Evolutionary conservation across 1,139 yeast species (phyloP).

Genomic region (Yamadazyma atlantica): DNA sequence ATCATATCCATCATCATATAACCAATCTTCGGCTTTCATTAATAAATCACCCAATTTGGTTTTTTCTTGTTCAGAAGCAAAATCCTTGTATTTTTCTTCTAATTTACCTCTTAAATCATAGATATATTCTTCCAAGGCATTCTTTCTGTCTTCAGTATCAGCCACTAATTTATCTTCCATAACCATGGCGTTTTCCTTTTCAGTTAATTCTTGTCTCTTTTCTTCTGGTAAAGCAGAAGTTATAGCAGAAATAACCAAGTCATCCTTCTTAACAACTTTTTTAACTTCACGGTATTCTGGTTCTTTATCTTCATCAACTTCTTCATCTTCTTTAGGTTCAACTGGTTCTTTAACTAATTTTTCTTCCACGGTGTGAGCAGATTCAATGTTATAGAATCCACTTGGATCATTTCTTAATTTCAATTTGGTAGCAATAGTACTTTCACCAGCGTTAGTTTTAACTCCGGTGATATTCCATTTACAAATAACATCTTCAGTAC

Average conservation of each 20-base stretch:
- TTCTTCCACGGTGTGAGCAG: slow-evolving; percentile 95
- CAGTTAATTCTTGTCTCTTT: slow-evolving; percentile 61
- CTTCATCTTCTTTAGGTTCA: slow-evolving; percentile 57
- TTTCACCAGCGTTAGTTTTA: slow-evolving; percentile 71
- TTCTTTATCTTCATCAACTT: slow-evolving; percentile 46
- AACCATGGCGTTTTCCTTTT: slow-evolving; percentile 79
- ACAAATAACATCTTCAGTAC: slow-evolving; percentile 68
- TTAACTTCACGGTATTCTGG: slow-evolving; percentile 90
- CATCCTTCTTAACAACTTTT: slow-evolving; percentile 91
- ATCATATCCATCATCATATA: slow-evolving; percentile 96
- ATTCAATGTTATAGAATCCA: slow-evolving; percentile 90
- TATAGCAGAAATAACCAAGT: slow-evolving; percentile 54
- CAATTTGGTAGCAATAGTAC: slow-evolving; percentile 82
- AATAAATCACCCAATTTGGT: slow-evolving; percentile 70
- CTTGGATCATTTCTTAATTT: slow-evolving; percentile 97
- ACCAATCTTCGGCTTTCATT: slow-evolving; percentile 94
- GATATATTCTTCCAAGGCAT: slow-evolving; percentile 96
- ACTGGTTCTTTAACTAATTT: slow-evolving; percentile 78
- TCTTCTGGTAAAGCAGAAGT: slow-evolving; percentile 67
- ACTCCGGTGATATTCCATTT: slow-evolving; percentile 89
- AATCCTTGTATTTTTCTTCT: slow-evolving; percentile 85
- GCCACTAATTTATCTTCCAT: slow-evolving; percentile 95
- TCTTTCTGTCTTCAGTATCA: slow-evolving; percentile 98
- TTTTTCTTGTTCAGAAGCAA: slow-evolving; percentile 92
- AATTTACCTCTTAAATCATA: slow-evolving; percentile 96